Conservation (phyloP, 768 basidiomycete species). For the Suillus cothurnatus region DNA sequence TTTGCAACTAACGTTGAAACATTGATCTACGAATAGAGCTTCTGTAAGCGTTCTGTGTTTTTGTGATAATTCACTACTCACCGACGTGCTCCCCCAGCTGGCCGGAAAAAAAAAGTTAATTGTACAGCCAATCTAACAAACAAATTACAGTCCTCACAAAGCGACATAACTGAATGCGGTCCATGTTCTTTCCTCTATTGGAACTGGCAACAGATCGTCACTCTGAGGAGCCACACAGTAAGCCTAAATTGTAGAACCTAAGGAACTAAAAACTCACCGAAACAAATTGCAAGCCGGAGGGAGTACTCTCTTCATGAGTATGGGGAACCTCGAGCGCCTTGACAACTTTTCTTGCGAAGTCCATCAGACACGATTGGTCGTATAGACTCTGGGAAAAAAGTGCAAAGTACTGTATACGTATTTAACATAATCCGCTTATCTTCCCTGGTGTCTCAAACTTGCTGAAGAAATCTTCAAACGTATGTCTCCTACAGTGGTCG, state of each 20-base stretch:
- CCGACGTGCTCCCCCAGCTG: constrained; percentile 70
- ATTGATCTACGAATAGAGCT: background rate
- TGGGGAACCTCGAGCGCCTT: constrained; percentile 49
- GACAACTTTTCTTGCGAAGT: constrained; percentile 17
- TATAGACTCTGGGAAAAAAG: background rate
- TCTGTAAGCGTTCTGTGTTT: background rate
- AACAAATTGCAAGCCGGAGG: constrained; percentile 47
- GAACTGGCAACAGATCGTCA: constrained; percentile 64
- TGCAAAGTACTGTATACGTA: background rate
- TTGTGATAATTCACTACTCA: constrained; percentile 4
- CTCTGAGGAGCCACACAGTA: constrained; percentile 41
- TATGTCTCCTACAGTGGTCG: background rate
- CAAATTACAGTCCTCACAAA: constrained; percentile 41
- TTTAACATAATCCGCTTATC: constrained; percentile 10
- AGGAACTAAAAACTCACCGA: constrained; percentile 35
- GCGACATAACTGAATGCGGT: constrained; percentile 58
- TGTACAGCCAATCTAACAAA: background rate
- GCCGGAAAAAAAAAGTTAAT: background rate
- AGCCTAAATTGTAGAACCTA: background rate
- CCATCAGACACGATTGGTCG: constrained; percentile 10
- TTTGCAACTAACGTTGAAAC: constrained; percentile 6
- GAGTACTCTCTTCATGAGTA: constrained; percentile 48
- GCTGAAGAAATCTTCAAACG: background rate
- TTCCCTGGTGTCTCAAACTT: background rate
- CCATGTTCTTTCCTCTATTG: constrained; percentile 61